Evolutionary conservation across 305 asterid genomes (phyloP).

Genomic region (Caryopteris hybrid): DNA sequence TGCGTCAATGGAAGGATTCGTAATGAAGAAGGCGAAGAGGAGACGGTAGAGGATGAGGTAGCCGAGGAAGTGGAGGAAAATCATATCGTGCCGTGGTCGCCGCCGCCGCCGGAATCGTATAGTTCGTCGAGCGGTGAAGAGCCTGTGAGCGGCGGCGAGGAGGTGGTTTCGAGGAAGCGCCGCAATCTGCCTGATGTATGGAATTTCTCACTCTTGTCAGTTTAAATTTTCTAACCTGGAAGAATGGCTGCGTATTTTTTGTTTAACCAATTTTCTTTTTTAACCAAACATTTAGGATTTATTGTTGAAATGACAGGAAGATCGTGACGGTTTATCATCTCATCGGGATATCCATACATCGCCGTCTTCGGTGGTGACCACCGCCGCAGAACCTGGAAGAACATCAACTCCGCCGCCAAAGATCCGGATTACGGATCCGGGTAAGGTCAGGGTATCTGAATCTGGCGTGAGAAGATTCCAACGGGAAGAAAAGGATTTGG

Average conservation of each 20-base stretch:
- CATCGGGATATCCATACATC: background rate
- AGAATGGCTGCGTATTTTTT: too few species aligned
- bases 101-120: slow-evolving; percentile 35
- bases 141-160: slow-evolving; percentile 18
- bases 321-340: background rate
- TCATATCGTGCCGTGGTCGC: slow-evolving; percentile 39
- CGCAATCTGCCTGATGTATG: slow-evolving; percentile 18
- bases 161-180: slow-evolving; percentile 14
- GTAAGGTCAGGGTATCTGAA: background rate
- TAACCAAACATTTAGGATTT: background rate
- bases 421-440: slow-evolving; percentile 7
- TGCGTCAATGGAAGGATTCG: slow-evolving; percentile 11
- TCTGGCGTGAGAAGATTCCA: slow-evolving; percentile 10
- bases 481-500: slow-evolving; percentile 4
- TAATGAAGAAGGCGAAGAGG: background rate
- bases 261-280: too few species aligned
- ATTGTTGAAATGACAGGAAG: slow-evolving; percentile 17
- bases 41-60: slow-evolving; percentile 22
- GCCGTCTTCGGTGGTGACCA: too few species aligned
- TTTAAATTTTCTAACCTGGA: too few species aligned
- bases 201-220: background rate
- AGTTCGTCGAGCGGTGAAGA: slow-evolving; percentile 37
- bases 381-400: too few species aligned
- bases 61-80: slow-evolving; percentile 27
- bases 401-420: background rate